Evolutionary conservation across 148 eudicot genomes (phyloP).

Genomic region (Rhododendron mucronatum): DNA sequence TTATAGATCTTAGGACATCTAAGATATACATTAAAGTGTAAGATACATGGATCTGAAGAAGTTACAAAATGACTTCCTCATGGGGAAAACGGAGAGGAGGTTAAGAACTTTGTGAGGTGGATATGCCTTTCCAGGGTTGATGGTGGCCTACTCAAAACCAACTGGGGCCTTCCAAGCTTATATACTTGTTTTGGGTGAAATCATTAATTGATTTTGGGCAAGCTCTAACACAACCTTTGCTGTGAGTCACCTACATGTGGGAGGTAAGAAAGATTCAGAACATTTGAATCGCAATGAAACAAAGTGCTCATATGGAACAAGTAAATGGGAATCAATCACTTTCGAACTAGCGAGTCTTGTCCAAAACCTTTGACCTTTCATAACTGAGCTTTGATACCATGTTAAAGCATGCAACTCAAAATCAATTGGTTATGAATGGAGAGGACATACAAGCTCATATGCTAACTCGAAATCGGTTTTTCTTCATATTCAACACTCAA

Average conservation of each 20-base stretch:
- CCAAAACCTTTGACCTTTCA: neutral
- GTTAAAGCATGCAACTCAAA: neutral
- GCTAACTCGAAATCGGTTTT: neutral
- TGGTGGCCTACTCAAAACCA: neutral
- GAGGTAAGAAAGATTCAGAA: neutral
- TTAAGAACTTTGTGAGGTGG: neutral
- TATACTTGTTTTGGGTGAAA: neutral
- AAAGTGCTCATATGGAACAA: neutral
- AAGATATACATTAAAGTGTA: neutral
- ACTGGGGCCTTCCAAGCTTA: neutral
- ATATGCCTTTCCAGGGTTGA: neutral
- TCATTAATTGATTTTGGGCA: neutral
- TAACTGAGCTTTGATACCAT: neutral
- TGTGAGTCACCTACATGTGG: neutral
- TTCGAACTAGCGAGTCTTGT: neutral
- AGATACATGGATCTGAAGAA: neutral
- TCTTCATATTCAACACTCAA: neutral
- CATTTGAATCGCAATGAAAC: neutral
- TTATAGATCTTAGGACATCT: neutral
- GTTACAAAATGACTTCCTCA: neutral
- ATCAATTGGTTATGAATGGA: neutral
- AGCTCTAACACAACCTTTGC: neutral
- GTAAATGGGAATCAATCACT: neutral
- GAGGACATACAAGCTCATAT: neutral
- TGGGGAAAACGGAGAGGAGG: neutral